Conservation (phyloP, 164 flowering plant genomes). For the Cinnamomum micranthum region DNA sequence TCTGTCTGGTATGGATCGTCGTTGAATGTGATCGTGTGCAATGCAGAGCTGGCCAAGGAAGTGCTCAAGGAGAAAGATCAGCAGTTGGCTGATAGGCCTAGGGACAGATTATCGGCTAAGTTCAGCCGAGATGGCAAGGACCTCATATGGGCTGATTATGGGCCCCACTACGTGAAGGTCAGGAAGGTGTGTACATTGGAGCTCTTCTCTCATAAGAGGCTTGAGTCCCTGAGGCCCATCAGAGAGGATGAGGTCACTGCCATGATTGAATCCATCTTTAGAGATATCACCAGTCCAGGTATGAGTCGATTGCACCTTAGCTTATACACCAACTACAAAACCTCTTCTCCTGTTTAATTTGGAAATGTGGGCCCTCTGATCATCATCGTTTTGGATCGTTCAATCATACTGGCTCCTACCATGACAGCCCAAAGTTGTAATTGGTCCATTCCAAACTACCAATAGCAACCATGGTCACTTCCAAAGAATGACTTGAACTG, state of each 20-base stretch:
- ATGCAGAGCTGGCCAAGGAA: conserved; percentile 39
- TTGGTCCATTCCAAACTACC: no score
- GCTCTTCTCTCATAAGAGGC: conserved; percentile 16
- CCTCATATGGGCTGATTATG: conserved; percentile 59
- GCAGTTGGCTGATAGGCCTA: conserved; percentile 40
- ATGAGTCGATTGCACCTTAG: background rate
- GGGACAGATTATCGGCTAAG: conserved; percentile 33
- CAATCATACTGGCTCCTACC: no score
- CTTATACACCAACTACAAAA: background rate
- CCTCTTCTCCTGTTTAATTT: background rate
- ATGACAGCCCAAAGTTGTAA: no score
- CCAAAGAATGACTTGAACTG: no score
- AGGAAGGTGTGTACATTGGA: conserved; percentile 55
- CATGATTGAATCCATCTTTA: conserved; percentile 51
- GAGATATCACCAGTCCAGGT: conserved; percentile 40
- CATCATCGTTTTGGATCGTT: background rate
- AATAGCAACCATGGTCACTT: no score
- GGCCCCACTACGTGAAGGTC: conserved; percentile 63
- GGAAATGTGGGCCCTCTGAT: background rate
- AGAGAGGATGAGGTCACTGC: conserved; percentile 66
- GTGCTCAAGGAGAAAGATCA: conserved; percentile 60
- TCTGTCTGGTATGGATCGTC: conserved; percentile 50
- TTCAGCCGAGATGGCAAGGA: conserved; percentile 50
- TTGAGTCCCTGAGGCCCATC: conserved; percentile 51
- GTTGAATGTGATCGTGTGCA: conserved; percentile 38